Conservation (phyloP, 2,329 filamentous ascomycete genomes). For the Ceratocystis alfenasii region DNA sequence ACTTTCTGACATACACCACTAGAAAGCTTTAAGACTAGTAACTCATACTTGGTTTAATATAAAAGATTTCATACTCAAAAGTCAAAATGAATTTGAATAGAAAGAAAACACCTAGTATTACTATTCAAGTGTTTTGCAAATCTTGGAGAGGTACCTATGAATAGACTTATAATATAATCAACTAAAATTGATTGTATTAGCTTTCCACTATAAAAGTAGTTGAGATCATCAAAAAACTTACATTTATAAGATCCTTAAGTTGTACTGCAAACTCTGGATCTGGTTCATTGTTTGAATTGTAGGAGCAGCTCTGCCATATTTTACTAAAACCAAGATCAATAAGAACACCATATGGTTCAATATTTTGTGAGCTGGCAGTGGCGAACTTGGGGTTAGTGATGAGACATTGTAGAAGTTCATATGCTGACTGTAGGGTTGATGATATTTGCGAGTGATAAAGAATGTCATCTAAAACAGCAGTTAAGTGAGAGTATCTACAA, state of each 20-base stretch:
- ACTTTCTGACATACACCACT: too few relatives aligned
- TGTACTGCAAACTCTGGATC: constrained; percentile 39
- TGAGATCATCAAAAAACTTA: constrained; percentile 12
- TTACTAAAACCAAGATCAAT: constrained; percentile 52
- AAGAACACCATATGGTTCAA: constrained; percentile 42
- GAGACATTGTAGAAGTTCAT: constrained; percentile 47
- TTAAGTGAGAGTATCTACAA: constrained; percentile 43
- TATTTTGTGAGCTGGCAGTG: constrained; percentile 37
- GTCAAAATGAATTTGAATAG: too few relatives aligned
- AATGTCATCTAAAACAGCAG: constrained; percentile 48
- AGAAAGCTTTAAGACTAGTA: too few relatives aligned
- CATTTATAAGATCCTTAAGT: constrained; percentile 49
- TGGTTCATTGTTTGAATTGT: constrained; percentile 38
- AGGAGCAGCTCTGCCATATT: constrained; percentile 47
- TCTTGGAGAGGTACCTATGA: neutral
- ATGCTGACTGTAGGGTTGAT: constrained; percentile 47
- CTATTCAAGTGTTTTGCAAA: neutral
- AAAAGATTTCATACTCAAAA: too few relatives aligned
- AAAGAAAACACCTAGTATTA: neutral
- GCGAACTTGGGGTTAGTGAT: constrained; percentile 42
- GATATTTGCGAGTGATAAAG: constrained; percentile 52
- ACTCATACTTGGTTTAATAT: too few relatives aligned
- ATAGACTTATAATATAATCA: neutral
- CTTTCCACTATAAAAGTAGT: neutral
- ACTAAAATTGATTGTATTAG: neutral